phyloP scores from a whole-genome alignment of 2,329 filamentous ascomycete genomes.

The Sphaerulina populicola region DNA sequence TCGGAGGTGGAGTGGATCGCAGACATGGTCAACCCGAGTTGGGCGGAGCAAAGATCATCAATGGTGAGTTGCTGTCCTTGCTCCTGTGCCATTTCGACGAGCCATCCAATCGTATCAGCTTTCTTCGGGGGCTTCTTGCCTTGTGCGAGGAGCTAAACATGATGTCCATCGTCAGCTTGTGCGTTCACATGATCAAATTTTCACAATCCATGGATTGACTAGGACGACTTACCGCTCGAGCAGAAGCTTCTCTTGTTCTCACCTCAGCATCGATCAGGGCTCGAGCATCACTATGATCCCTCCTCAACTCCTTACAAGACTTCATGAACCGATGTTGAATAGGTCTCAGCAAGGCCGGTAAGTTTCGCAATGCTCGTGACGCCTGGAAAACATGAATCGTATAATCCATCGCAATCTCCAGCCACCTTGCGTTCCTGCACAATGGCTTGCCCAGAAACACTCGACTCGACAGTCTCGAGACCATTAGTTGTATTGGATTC shows the following conservation, averaged over 20 bases:
- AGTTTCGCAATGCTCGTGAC: neutral
- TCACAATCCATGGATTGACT: neutral
- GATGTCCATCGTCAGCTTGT: neutral
- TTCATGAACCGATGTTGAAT: neutral
- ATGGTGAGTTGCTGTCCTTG: slow-evolving; percentile 9
- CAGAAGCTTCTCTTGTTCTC: neutral
- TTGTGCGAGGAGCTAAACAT: neutral
- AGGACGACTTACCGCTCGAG: neutral
- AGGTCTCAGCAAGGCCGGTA: neutral
- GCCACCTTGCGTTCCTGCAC: neutral
- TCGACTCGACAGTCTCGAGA: slow-evolving; percentile 22
- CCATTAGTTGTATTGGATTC: slow-evolving; percentile 27
- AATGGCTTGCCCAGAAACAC: slow-evolving; percentile 2
- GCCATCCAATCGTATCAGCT: slow-evolving; percentile 26
- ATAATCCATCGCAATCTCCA: slow-evolving; percentile 1
- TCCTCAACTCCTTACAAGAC: slow-evolving; percentile 33
- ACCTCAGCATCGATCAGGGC: neutral
- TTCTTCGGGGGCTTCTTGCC: slow-evolving; percentile 7
- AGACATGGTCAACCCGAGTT: slow-evolving; percentile 15
- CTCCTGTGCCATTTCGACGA: slow-evolving; percentile 21
- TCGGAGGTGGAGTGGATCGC: slow-evolving; percentile 39
- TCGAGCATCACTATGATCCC: slow-evolving; percentile 28
- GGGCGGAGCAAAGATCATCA: slow-evolving; percentile 16
- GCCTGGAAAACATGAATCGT: slow-evolving; percentile 1
- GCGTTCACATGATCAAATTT: neutral